phyloP scores from a whole-genome alignment of 768 basidiomycete species.

The Boletus rex-veris region DNA sequence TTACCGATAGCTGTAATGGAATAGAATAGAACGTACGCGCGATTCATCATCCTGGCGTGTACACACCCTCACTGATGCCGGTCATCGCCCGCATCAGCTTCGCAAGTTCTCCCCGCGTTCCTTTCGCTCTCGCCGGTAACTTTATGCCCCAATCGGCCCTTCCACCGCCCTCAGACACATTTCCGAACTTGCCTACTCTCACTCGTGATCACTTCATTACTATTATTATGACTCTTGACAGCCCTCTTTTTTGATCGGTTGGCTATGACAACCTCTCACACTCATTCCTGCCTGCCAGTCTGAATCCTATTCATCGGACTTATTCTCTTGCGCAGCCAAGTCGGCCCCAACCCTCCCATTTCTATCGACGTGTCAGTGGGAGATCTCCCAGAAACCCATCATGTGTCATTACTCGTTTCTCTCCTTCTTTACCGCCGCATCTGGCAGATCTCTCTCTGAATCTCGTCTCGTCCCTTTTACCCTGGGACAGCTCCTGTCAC shows the following conservation, averaged over 20 bases:
- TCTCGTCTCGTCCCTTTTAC: slow-evolving; percentile 10
- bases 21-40: slow-evolving; percentile 1
- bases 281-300: too few species aligned
- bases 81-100: slow-evolving; percentile 21
- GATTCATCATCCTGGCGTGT: not conserved
- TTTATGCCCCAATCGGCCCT: slow-evolving; percentile 23
- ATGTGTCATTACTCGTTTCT: slow-evolving; percentile 4
- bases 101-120: slow-evolving; percentile 25
- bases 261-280: slow-evolving; percentile 15
- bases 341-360: slow-evolving; percentile 5
- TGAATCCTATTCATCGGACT: slow-evolving; percentile 4
- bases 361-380: slow-evolving; percentile 13
- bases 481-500: slow-evolving; percentile 27
- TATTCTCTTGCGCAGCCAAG: slow-evolving; percentile 12
- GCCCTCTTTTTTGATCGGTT: not conserved
- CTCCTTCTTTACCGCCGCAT: slow-evolving; percentile 10
- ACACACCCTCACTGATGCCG: slow-evolving; percentile 11
- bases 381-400: slow-evolving; percentile 17
- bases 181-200: not conserved
- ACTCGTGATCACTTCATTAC: too few species aligned
- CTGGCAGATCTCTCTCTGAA: slow-evolving; percentile 16
- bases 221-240: too few species aligned
- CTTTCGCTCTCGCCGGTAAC: slow-evolving; percentile 23
- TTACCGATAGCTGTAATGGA: slow-evolving; percentile 26
- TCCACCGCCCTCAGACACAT: not conserved